A percentile compares a stretch with the other conserved stretches of the same genome.
These are phyloP conservation scores for Scenedesmus sp. DNA, from an alignment of 163 green algal species.

Conservation along the genomic window DNA sequence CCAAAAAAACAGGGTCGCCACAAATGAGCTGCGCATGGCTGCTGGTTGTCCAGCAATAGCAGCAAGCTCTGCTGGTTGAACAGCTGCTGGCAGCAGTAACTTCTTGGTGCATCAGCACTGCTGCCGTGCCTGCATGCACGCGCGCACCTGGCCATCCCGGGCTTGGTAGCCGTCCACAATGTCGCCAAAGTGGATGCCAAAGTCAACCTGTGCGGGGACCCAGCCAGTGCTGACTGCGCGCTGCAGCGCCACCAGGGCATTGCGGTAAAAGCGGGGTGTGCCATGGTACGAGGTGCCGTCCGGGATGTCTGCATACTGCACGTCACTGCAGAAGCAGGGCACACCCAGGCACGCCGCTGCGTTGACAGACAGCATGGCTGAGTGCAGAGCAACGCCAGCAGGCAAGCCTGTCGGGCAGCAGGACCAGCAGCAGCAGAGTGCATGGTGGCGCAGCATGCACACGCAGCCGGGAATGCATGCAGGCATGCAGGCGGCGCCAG, in stretches of 20 bases:
- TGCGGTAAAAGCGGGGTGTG: constrained; percentile 71
- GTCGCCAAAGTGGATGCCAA: constrained; percentile 83
- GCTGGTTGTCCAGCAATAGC: no score
- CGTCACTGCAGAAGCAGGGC: constrained; percentile 16
- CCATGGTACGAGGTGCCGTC: constrained; percentile 78
- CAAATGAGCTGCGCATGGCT: no score
- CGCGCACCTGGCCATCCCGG: constrained; percentile 14
- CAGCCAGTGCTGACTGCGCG: constrained; percentile 68
- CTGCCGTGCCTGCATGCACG: neutral
- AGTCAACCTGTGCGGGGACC: constrained; percentile 58
- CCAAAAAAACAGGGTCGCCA: no score
- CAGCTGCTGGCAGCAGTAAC: no score
- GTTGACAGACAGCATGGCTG: no score
- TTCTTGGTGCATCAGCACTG: no score
- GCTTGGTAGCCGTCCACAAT: constrained; percentile 71
- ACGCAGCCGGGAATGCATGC: no score
- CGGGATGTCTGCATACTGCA: constrained; percentile 72
- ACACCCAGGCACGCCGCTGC: no score
- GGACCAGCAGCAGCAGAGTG: neutral
- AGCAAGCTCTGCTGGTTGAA: neutral
- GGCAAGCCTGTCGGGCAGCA: no score
- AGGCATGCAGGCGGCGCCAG: no score
- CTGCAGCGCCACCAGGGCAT: constrained; percentile 63
- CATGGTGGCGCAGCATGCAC: no score
- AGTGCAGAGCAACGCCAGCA: neutral